Percentiles rank a stretch among this genome's conserved stretches.
Evolutionary conservation across 139 green algal species (phyloP).

Genomic region (Gonium pectorale): DNA sequence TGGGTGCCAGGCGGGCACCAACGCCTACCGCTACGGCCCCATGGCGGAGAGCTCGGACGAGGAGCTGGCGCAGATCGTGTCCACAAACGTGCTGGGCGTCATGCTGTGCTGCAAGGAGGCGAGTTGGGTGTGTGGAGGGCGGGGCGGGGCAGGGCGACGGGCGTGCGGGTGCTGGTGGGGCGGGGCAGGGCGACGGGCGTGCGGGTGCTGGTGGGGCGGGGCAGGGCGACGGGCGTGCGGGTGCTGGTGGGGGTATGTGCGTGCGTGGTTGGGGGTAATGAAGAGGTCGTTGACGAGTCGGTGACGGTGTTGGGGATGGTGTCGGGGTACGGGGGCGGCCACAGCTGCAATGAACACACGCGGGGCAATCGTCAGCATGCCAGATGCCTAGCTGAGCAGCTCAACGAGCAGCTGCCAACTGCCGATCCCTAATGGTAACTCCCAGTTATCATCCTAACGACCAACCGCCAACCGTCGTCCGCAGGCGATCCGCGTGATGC

Average conservation of each 20-base stretch:
- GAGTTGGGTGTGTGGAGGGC: no score
- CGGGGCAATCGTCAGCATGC: no score
- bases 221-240: background rate
- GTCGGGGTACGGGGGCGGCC: background rate
- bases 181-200: background rate
- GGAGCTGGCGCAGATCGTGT: constrained; percentile 85
- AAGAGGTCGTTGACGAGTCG: no score
- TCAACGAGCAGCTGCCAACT: no score
- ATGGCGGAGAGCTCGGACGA: constrained; percentile 76
- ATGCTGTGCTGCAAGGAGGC: constrained; percentile 93
- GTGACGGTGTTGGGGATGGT: no score
- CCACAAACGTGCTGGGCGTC: constrained; percentile 93
- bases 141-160: background rate
- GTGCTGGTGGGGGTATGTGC: no score
- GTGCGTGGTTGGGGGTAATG: no score
- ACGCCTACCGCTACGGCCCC: constrained; percentile 87
- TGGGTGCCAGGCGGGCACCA: constrained; percentile 85
- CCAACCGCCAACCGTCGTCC: background rate
- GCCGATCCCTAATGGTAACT: no score
- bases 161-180: background rate
- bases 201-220: background rate
- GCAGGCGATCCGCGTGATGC: constrained; percentile 91
- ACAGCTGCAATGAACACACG: no score
- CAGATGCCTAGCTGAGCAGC: no score
- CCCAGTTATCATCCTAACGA: background rate